A percentile compares a stretch with the other conserved stretches of the same genome.
phyloP scores from a whole-genome alignment of 2,329 filamentous ascomycete species.

The Aspergillus pseudotamarii region DNA sequence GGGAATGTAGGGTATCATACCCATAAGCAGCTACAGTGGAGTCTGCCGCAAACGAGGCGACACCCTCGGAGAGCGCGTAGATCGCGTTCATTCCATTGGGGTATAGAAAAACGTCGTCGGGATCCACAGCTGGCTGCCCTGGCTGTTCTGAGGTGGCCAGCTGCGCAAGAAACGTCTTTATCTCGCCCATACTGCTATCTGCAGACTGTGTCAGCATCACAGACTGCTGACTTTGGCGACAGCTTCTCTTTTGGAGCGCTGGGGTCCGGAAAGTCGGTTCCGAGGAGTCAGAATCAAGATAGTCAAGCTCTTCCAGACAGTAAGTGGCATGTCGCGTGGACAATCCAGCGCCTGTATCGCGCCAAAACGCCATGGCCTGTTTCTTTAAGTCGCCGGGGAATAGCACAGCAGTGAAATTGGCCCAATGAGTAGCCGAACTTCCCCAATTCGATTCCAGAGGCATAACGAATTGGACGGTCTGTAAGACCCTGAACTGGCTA shows the following conservation, averaged over 20 bases:
- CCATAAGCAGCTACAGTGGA: neutral
- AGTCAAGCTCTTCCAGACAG: neutral
- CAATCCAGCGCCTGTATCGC: neutral
- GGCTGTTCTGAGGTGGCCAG: neutral
- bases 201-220: neutral
- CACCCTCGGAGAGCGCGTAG: neutral
- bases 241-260: neutral
- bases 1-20: neutral
- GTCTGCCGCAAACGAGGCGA: neutral
- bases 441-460: neutral
- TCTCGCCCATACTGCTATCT: neutral
- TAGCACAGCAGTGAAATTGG: neutral
- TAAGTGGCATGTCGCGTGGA: neutral
- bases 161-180: neutral
- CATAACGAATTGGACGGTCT: neutral
- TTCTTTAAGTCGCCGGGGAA: neutral
- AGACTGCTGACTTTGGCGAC: neutral
- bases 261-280: neutral
- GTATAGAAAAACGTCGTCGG: neutral
- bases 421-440: neutral
- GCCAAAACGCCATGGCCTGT: neutral
- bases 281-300: neutral
- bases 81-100: slow-evolving; percentile 2
- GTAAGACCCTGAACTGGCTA: too few relatives aligned
- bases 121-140: neutral